Percentiles rank a stretch among this genome's conserved stretches.
Conservation (phyloP, 345 rosid genomes). For the Lepidium africanum region DNA sequence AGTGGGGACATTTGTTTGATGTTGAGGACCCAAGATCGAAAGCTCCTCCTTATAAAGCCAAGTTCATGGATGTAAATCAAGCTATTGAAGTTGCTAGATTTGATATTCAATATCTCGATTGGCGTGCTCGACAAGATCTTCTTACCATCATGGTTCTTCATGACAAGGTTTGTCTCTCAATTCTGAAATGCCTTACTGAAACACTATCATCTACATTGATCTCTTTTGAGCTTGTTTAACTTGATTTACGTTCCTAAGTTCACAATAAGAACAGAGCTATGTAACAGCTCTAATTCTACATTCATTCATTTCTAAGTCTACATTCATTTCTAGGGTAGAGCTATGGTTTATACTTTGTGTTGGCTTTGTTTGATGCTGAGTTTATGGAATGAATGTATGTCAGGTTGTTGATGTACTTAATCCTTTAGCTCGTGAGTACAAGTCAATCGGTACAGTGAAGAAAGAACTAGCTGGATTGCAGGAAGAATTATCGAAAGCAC, state of each 20-base stretch:
- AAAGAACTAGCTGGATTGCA: slow-evolving; percentile 90
- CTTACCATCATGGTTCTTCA: slow-evolving; percentile 89
- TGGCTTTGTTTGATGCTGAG: background rate
- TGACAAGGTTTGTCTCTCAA: slow-evolving; percentile 57
- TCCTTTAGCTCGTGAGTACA: slow-evolving; percentile 96
- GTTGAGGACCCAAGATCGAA: slow-evolving; percentile 97
- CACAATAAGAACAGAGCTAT: background rate
- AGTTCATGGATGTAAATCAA: slow-evolving; percentile 76
- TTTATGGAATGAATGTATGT: slow-evolving; percentile 5
- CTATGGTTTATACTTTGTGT: background rate
- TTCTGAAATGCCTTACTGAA: background rate
- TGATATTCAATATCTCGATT: slow-evolving; percentile 87
- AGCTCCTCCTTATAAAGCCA: slow-evolving; percentile 73
- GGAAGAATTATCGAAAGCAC: slow-evolving; percentile 76
- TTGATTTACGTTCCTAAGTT: background rate
- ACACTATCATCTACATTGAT: background rate
- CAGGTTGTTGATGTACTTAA: slow-evolving; percentile 95
- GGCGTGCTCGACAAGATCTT: slow-evolving; percentile 98
- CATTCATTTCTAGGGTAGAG: background rate
- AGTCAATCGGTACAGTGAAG: slow-evolving; percentile 84
- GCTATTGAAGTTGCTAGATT: slow-evolving; percentile 90
- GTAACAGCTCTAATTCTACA: background rate
- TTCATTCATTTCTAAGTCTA: too few species aligned
- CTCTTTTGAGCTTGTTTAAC: background rate
- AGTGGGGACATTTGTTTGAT: slow-evolving; percentile 69